Percentiles rank a stretch among this genome's conserved stretches.
These are phyloP conservation scores for Nemania sp. DNA, from an alignment of 2,329 filamentous ascomycete species.

Conservation along the genomic window DNA sequence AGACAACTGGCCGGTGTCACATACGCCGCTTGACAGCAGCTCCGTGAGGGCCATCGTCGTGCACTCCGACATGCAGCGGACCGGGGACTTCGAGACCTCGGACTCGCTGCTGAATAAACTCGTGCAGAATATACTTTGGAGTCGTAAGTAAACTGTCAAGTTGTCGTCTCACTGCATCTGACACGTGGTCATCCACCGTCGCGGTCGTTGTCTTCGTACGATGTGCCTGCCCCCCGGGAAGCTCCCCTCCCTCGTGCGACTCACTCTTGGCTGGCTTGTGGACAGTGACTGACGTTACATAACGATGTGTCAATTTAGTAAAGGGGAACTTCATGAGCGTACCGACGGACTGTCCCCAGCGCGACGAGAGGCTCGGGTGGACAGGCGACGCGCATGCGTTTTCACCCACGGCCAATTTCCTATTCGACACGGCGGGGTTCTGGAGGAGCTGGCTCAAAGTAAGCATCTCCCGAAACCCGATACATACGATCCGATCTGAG, in stretches of 20 bases:
- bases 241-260: not conserved
- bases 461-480: not conserved
- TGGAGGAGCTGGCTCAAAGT: slow-evolving; percentile 52
- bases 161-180: not conserved
- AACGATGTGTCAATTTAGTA: slow-evolving; percentile 38
- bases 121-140: slow-evolving; percentile 59
- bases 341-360: slow-evolving; percentile 56
- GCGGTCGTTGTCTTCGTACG: not conserved
- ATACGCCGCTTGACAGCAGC: slow-evolving; percentile 35
- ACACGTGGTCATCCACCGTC: not conserved
- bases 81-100: slow-evolving; percentile 57
- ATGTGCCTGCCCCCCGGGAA: too few relatives aligned
- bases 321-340: slow-evolving; percentile 61
- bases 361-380: slow-evolving; percentile 57
- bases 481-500: too few relatives aligned
- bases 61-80: slow-evolving; percentile 57
- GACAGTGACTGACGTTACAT: not conserved
- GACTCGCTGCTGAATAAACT: slow-evolving; percentile 57
- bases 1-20: slow-evolving; percentile 44
- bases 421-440: slow-evolving; percentile 58
- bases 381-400: slow-evolving; percentile 54
- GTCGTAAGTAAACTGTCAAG: slow-evolving; percentile 39
- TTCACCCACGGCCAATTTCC: slow-evolving; percentile 53
- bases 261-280: not conserved
- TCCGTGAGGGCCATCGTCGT: slow-evolving; percentile 48